Conservation (phyloP, 148 eudicot genomes). For the Euryodendron excelsum region DNA sequence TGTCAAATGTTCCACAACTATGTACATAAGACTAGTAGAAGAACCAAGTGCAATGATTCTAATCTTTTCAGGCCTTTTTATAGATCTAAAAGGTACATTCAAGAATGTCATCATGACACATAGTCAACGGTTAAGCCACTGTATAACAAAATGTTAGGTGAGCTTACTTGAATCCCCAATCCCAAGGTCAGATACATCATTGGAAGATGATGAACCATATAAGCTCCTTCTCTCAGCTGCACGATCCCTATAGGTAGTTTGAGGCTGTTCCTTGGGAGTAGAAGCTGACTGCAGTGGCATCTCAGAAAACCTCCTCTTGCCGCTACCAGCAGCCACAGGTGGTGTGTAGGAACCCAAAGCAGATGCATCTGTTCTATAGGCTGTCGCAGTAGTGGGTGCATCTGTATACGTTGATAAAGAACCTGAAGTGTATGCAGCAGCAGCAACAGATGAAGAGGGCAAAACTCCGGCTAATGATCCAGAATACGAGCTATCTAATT, state of each 20-base stretch:
- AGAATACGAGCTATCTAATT: constrained; percentile 38
- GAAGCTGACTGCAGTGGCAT: constrained; percentile 51
- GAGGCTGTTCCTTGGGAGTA: constrained; percentile 55
- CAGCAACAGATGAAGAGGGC: constrained; percentile 24
- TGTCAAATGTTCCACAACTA: background rate
- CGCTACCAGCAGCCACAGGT: constrained; percentile 56
- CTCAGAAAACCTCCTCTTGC: constrained; percentile 96
- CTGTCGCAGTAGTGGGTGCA: constrained; percentile 32
- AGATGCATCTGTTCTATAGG: constrained; percentile 85
- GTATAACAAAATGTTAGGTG: background rate
- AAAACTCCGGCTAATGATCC: background rate
- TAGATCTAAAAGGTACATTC: background rate
- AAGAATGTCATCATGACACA: background rate
- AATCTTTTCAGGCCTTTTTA: background rate
- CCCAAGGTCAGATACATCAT: constrained; percentile 47
- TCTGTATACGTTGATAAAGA: constrained; percentile 30
- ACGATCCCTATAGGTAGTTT: constrained; percentile 80
- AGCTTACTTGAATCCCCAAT: constrained; percentile 78
- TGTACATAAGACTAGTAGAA: background rate
- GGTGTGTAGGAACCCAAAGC: constrained; percentile 70
- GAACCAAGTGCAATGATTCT: background rate
- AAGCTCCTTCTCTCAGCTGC: constrained; percentile 97
- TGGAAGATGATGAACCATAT: constrained; percentile 74
- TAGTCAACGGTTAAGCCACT: background rate
- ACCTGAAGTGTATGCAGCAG: constrained; percentile 13